Percentiles rank a stretch among this genome's conserved stretches.
phyloP scores from a whole-genome alignment of 345 rosid species.

The Eucalyptus erythrocorys region DNA sequence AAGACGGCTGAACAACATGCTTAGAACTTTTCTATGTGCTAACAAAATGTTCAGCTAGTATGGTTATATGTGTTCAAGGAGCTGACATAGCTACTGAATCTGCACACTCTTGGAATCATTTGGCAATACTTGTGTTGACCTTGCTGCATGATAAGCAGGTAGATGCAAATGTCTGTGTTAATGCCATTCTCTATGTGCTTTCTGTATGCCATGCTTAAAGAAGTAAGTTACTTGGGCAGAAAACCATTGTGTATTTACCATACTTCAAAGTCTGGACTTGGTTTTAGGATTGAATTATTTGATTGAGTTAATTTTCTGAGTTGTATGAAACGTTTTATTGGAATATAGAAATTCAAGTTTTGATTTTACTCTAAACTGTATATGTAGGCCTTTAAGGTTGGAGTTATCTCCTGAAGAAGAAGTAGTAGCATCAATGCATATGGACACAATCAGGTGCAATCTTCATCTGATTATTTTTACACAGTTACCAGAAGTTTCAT shows the following conservation, averaged over 20 bases:
- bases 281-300: neutral
- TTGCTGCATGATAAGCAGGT: neutral
- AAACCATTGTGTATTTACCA: neutral
- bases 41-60: neutral
- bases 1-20: neutral
- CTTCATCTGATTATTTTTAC: neutral
- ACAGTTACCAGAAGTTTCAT: neutral
- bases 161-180: neutral
- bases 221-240: neutral
- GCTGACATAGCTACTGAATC: neutral
- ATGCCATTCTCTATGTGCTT: neutral
- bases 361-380: neutral
- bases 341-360: neutral
- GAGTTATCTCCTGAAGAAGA: constrained; percentile 97
- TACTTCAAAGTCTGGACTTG: neutral
- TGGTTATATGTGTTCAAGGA: neutral
- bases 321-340: neutral
- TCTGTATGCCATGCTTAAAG: neutral
- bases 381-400: constrained; percentile 66
- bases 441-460: constrained; percentile 76
- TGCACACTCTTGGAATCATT: neutral
- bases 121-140: neutral
- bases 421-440: constrained; percentile 66
- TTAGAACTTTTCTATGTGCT: neutral
- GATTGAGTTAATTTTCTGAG: neutral